Conservation (phyloP, 108 stramenopile species). For the Skeletonema costatum region DNA sequence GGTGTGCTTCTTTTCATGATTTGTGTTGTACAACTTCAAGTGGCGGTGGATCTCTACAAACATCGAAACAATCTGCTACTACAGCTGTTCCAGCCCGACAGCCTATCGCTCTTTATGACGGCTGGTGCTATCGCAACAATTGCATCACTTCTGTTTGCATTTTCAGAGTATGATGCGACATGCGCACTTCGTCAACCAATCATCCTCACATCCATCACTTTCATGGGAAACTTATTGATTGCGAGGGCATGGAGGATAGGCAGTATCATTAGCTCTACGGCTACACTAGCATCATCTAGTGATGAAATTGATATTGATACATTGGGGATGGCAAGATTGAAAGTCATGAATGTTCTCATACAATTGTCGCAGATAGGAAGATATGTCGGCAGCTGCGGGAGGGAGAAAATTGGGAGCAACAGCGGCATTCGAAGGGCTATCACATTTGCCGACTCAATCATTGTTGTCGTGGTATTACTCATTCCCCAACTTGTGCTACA, state of each 20-base stretch:
- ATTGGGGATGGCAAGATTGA: neutral
- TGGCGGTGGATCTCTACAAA: neutral
- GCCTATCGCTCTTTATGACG: neutral
- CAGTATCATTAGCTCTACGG: neutral
- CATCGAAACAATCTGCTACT: neutral
- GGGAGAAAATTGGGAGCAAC: neutral
- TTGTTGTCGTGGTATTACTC: neutral
- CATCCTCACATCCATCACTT: neutral
- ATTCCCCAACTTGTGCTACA: neutral
- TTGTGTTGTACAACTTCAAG: neutral
- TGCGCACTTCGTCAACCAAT: neutral
- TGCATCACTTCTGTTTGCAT: neutral
- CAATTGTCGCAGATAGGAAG: neutral
- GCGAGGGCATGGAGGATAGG: slow-evolving; percentile 3
- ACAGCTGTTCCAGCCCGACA: neutral
- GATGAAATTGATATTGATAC: neutral
- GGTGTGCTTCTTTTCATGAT: neutral
- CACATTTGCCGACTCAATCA: neutral
- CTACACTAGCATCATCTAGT: neutral
- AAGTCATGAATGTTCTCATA: neutral
- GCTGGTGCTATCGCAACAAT: neutral
- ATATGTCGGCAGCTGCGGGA: neutral
- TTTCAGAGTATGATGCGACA: neutral
- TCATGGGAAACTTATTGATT: neutral
- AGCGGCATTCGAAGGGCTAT: neutral